Evolutionary conservation across 805 yeast species (phyloP), one percentile per base, ranked within the genome.

Genomic region (Suhomyces kilbournensis): DNA sequence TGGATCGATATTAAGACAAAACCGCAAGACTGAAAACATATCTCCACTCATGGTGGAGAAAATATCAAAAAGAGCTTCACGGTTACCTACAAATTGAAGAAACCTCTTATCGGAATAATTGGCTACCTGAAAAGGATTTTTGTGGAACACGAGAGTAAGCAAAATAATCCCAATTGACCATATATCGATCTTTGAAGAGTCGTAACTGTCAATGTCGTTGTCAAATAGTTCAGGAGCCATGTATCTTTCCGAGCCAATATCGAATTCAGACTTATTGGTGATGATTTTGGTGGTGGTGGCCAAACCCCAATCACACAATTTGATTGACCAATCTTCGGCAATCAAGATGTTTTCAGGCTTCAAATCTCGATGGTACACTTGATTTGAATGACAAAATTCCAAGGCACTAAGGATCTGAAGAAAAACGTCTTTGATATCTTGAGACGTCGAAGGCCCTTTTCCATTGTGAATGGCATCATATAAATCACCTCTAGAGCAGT

Each of bases 211-310:
- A 47, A 82, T 70, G 40, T 72, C 71, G 12, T 67, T 59, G 50
- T 90, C 96, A 64, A 90, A 85, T 52, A 90, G 71, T 65, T 91
- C 97, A 1, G 97, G 97, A 0, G 97, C 96, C 97, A 91, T 91
- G 69, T 91, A 91, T 56, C 96, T 78, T 69, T 90, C 96, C 50
- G 90, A 83, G 22, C 97, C 97, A 53, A 90, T 88, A 55, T 89
- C 96, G 66, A 90, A 88, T 53, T 74, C 79, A 46, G 56, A 61
- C 22, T 58, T 65, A 62, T 90, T 91, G 34, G 81, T 70, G 60
- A 89, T 84, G 45, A 72, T 69, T 46, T 73, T 72, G 30, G 70
- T 66, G 28, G 80, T 79, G 3, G 85, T 80, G 1, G 85, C 84
- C 56, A 81, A 69, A 1, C 85, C 85, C 77, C 83, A 81, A 65